These are phyloP conservation scores for Penicillium brevicompactum DNA, from an alignment of 2,329 filamentous ascomycete species.

Conservation along the genomic window DNA sequence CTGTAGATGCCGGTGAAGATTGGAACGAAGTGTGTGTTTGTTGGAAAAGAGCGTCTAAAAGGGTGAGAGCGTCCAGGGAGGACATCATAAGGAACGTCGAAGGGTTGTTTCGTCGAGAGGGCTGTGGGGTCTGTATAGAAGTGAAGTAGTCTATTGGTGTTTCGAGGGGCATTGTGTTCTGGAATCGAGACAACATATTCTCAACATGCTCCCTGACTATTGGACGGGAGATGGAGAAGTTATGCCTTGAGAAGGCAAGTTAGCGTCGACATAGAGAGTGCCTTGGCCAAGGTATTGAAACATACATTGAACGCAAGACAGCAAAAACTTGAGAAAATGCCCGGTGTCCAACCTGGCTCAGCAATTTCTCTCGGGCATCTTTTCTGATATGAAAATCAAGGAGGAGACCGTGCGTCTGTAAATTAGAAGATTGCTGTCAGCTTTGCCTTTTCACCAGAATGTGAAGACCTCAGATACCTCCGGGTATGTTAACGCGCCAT, in stretches of 20 bases:
- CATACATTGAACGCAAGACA: constrained; percentile 69
- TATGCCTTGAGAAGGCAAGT: constrained; percentile 28
- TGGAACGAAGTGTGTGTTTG: constrained; percentile 28
- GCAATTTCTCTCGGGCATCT: constrained; percentile 76
- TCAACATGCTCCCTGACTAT: constrained; percentile 39
- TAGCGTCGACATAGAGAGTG: not conserved
- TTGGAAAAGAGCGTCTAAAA: constrained; percentile 83
- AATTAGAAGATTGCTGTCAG: constrained; percentile 35
- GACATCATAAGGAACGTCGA: constrained; percentile 75
- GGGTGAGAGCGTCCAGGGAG: constrained; percentile 74
- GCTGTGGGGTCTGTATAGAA: constrained; percentile 46
- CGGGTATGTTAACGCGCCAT: constrained; percentile 82
- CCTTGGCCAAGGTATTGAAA: constrained; percentile 41
- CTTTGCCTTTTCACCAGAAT: not conserved
- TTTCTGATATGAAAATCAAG: constrained; percentile 90
- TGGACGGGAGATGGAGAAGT: constrained; percentile 39
- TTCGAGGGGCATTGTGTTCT: constrained; percentile 8
- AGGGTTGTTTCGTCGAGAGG: constrained; percentile 42
- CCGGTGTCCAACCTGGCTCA: constrained; percentile 74
- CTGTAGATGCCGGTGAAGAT: constrained; percentile 30
- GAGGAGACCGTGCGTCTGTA: constrained; percentile 64
- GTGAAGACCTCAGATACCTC: constrained; percentile 61
- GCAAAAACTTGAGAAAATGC: constrained; percentile 79
- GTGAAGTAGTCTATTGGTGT: constrained; percentile 1
- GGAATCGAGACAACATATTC: constrained; percentile 40